These are phyloP conservation scores for Blastobotrys illinoisensis DNA, from an alignment of 1,139 yeast genomes.

Conservation along the genomic window DNA sequence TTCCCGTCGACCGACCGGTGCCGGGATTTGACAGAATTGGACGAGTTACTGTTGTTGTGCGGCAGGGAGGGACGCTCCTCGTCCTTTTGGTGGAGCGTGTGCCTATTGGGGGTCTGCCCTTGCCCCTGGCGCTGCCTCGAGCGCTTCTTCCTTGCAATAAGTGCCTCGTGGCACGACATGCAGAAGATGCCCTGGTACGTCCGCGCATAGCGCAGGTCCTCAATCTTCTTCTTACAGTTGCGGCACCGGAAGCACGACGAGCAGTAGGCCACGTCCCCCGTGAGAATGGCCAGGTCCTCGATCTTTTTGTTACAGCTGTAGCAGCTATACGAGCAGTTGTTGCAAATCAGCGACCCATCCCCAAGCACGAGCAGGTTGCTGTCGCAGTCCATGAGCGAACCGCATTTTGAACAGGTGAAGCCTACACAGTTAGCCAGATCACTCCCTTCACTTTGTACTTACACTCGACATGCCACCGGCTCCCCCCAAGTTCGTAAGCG, in stretches of 20 bases:
- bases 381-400: slow-evolving; percentile 71
- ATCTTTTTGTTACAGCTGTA: slow-evolving; percentile 84
- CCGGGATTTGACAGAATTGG: not conserved
- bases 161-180: slow-evolving; percentile 84
- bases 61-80: not conserved
- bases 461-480: slow-evolving; percentile 93
- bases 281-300: slow-evolving; percentile 91
- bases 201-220: slow-evolving; percentile 86
- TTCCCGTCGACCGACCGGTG: not conserved
- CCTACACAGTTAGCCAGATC: slow-evolving; percentile 16
- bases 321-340: slow-evolving; percentile 86
- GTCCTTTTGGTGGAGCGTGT: slow-evolving; percentile 5
- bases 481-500: slow-evolving; percentile 59
- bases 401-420: slow-evolving; percentile 83
- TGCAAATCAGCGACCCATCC: slow-evolving; percentile 85
- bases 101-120: too few species aligned
- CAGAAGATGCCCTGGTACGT: slow-evolving; percentile 93
- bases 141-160: slow-evolving; percentile 54
- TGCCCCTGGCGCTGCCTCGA: slow-evolving; percentile 1
- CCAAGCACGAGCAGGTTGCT: slow-evolving; percentile 88
- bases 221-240: slow-evolving; percentile 81
- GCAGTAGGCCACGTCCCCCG: slow-evolving; percentile 93
- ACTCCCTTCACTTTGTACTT: slow-evolving; percentile 14
- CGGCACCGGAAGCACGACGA: slow-evolving; percentile 87
- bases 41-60: not conserved